These are phyloP conservation scores for Metschnikowia santaceciliae DNA, from an alignment of 805 yeast genomes.

Conservation along the genomic window DNA sequence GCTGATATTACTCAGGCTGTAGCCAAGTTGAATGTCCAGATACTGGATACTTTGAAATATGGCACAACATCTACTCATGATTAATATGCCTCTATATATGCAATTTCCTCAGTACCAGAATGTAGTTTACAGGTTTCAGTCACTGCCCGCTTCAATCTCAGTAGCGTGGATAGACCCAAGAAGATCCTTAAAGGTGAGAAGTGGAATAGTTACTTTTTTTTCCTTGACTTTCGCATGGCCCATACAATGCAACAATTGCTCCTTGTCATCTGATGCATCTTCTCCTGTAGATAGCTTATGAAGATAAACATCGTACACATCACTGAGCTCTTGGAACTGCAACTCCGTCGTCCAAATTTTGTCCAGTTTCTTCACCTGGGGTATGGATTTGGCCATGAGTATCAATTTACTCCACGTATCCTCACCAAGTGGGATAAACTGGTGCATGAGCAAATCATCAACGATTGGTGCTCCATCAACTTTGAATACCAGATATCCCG, in stretches of 20 bases:
- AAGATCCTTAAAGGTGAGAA: background rate
- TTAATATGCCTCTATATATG: too few species aligned
- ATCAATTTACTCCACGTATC: constrained; percentile 53
- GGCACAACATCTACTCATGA: too few species aligned
- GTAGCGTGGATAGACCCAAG: background rate
- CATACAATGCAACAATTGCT: background rate
- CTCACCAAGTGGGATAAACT: constrained; percentile 44
- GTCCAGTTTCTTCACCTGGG: constrained; percentile 8
- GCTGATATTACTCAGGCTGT: too few species aligned
- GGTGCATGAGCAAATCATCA: constrained; percentile 12
- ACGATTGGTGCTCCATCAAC: constrained; percentile 4
- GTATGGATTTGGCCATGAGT: constrained; percentile 26
- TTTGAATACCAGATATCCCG: constrained; percentile 6
- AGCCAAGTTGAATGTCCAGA: too few species aligned
- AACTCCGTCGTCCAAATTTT: constrained; percentile 13
- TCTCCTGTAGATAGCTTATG: background rate
- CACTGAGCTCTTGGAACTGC: constrained; percentile 16
- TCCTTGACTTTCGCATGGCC: background rate
- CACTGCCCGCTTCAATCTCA: background rate
- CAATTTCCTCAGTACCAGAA: too few species aligned
- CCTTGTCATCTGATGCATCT: background rate
- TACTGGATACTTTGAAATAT: too few species aligned
- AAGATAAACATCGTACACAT: constrained; percentile 14
- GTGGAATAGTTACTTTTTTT: background rate
- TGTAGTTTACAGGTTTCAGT: background rate